Percentiles rank a stretch among this genome's conserved stretches.
Evolutionary conservation across 2,329 filamentous ascomycete species (phyloP).

Genomic region (Pseudopithomyces maydicus): DNA sequence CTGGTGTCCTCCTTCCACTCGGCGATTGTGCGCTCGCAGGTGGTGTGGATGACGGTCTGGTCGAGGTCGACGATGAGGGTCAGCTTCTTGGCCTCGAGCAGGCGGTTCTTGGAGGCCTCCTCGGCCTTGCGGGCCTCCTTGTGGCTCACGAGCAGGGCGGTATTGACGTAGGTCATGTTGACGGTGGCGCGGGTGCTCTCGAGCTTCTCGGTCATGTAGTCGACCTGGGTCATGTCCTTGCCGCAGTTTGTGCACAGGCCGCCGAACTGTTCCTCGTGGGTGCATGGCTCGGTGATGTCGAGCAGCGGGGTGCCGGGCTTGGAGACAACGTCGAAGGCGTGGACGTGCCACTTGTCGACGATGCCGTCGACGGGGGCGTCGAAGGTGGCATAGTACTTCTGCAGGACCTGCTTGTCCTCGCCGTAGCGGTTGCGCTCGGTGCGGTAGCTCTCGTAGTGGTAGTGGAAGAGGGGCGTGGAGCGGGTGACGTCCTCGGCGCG

Average conservation of each 20-base stretch:
- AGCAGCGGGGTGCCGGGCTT: constrained; percentile 60
- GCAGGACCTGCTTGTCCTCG: constrained; percentile 71
- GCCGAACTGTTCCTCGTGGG: constrained; percentile 88
- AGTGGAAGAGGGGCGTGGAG: constrained; percentile 80
- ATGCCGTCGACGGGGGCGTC: constrained; percentile 83
- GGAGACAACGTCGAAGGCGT: constrained; percentile 65
- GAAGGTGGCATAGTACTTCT: constrained; percentile 77
- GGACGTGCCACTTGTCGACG: constrained; percentile 76
- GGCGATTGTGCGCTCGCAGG: constrained; percentile 92
- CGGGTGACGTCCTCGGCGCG: constrained; percentile 76
- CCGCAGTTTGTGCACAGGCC: constrained; percentile 92
- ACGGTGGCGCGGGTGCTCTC: constrained; percentile 88
- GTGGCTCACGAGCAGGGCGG: constrained; percentile 81
- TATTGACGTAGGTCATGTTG: constrained; percentile 93
- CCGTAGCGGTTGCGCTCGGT: constrained; percentile 72
- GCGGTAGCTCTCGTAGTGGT: constrained; percentile 79
- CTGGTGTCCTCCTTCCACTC: constrained; percentile 90
- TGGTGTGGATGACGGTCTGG: constrained; percentile 98
- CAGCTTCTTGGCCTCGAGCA: constrained; percentile 81
- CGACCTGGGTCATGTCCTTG: constrained; percentile 90
- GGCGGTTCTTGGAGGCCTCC: constrained; percentile 80
- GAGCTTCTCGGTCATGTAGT: constrained; percentile 78
- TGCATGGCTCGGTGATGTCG: constrained; percentile 87
- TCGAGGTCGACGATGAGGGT: constrained; percentile 96
- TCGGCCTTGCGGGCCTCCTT: constrained; percentile 81